These are phyloP conservation scores for Fusarium sp. DNA, from an alignment of 2,329 filamentous ascomycete species.

Conservation along the genomic window DNA sequence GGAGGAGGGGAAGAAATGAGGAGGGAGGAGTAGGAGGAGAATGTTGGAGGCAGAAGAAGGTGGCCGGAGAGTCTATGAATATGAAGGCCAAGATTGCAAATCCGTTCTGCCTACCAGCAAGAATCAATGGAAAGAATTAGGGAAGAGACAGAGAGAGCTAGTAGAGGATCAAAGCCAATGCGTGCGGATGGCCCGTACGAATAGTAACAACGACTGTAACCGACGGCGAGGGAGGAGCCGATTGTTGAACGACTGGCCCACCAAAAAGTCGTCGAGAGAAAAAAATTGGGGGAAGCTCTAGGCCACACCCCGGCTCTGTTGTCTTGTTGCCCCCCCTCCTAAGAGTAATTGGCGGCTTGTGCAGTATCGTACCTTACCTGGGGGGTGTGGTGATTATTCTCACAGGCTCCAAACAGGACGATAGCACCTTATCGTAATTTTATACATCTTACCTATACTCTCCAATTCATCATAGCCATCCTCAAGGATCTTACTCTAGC, in stretches of 20 bases:
- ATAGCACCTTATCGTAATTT: neutral
- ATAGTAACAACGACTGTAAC: slow-evolving; percentile 50
- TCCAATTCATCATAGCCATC: neutral
- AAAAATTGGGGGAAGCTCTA: slow-evolving; percentile 54
- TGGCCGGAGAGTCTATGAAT: slow-evolving; percentile 43
- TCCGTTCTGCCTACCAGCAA: slow-evolving; percentile 48
- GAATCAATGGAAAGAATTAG: slow-evolving; percentile 46
- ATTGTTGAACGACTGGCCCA: slow-evolving; percentile 56
- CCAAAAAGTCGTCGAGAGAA: slow-evolving; percentile 51
- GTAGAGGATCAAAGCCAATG: slow-evolving; percentile 26
- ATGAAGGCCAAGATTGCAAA: slow-evolving; percentile 43
- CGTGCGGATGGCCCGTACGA: slow-evolving; percentile 44
- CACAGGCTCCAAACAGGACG: neutral
- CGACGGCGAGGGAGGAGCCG: slow-evolving; percentile 48
- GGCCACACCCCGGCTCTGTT: slow-evolving; percentile 41
- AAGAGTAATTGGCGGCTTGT: slow-evolving; percentile 27
- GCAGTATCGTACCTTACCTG: slow-evolving; percentile 21
- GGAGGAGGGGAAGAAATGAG: slow-evolving; percentile 16
- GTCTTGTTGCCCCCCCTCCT: slow-evolving; percentile 34
- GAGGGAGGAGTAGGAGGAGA: slow-evolving; percentile 31
- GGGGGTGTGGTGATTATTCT: slow-evolving; percentile 10
- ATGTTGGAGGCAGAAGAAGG: slow-evolving; percentile 47
- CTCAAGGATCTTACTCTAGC: neutral
- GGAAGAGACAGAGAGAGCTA: slow-evolving; percentile 42
- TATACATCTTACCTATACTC: neutral